A percentile compares a stretch with the other conserved stretches of the same genome.
These are phyloP conservation scores for Scutellaria barbata DNA, from an alignment of 257 asterid species.

Conservation along the genomic window DNA sequence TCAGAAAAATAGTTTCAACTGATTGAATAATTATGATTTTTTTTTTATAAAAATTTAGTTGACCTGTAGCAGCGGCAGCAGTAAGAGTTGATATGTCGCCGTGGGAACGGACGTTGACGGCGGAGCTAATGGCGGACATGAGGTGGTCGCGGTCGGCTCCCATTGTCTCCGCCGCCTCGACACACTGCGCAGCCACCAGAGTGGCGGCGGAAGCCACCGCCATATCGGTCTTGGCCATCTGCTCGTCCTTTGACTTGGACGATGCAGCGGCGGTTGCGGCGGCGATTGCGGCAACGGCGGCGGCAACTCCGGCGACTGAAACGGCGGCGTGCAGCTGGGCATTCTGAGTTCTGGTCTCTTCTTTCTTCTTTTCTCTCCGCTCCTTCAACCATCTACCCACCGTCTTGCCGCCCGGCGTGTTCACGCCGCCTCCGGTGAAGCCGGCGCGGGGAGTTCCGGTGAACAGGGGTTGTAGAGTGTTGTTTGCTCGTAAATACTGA, in stretches of 20 bases:
- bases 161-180: conserved; percentile 93
- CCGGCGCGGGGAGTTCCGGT: conserved; percentile 67
- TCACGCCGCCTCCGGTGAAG: conserved; percentile 45
- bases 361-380: conserved; percentile 90
- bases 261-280: conserved; percentile 92
- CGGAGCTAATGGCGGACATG: conserved; percentile 91
- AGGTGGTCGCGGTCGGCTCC: conserved; percentile 97
- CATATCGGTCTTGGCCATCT: conserved; percentile 77
- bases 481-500: conserved; percentile 90
- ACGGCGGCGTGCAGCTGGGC: conserved; percentile 94
- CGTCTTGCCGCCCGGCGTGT: conserved; percentile 87
- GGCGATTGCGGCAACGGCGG: conserved; percentile 92
- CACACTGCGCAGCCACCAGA: conserved; percentile 93
- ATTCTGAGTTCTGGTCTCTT: conserved; percentile 84
- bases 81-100: conserved; percentile 97
- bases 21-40: not conserved
- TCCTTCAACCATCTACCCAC: conserved; percentile 97
- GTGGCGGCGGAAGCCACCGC: conserved; percentile 99
- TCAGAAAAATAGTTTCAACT: not conserved
- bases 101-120: conserved; percentile 82
- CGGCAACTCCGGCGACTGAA: conserved; percentile 93
- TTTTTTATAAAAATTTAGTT: not conserved
- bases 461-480: conserved; percentile 85
- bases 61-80: conserved; percentile 98
- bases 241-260: conserved; percentile 67